Evolutionary conservation across 2,329 filamentous ascomycete genomes (phyloP), one percentile per base, ranked within the genome.

Genomic region (Fusarium tricinctum): DNA sequence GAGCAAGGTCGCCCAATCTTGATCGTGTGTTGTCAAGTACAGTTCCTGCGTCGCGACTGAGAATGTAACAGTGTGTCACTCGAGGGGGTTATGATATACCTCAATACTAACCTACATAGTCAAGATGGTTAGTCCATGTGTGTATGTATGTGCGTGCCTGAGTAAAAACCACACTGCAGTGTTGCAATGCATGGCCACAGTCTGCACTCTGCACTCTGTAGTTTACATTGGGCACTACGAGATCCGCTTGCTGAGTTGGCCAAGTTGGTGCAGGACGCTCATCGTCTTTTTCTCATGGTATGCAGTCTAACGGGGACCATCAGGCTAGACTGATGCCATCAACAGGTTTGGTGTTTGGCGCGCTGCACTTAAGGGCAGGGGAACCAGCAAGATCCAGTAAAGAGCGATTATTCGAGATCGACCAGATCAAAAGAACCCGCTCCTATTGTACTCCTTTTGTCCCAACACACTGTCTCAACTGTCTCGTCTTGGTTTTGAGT

Each of bases 171-270:
- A 57, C 63, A 65, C 47, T 46, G 35, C 30, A 42, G 23, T 54
- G 22, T 30, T 30, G 28, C 28, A 30, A 30, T 30, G 28, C 28
- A 30, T 30, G 28, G 28, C 28, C 10, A 26, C 47, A 50, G n/a
- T n/a, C 33, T 35, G 33, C 33, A 35, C 7, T 14, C 30, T 13
- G 33, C 26, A 26, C 26, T 26, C 26, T 26, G 26, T 26, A 10
- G 26, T 26, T 8, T 26, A 26, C 26, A 26, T 26, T 26, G 8
- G 26, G 17, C n/a, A 38, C 35, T 19, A 50, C n/a, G 30, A 54
- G 51, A 54, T 68, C 68, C 68, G 68, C 71, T 66, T 73, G 66
- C 53, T 73, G 71, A 69, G 71, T 48, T 73, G 71, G 71, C 70
- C 59, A 57, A 58, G 63, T 69, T 69, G 70, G 35, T 38, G 35